phyloP scores from a whole-genome alignment of 2,329 filamentous ascomycete species.

The Dichotomopilus funicola region DNA sequence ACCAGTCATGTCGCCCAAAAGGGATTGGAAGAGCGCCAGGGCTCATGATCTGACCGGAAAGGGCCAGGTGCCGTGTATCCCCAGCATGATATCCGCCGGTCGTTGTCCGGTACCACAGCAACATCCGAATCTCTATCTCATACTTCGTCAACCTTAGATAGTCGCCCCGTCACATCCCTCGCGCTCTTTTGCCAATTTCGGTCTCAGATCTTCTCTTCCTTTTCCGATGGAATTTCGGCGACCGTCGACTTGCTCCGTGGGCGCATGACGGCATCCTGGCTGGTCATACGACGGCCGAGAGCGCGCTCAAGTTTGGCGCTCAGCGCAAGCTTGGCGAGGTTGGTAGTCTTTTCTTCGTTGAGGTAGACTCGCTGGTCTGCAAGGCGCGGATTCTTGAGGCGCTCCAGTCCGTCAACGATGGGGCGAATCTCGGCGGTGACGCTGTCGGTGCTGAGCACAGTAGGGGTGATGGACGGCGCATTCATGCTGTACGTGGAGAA shows the following conservation, averaged over 20 bases:
- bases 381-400: slow-evolving; percentile 85
- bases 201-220: slow-evolving; percentile 27
- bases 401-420: slow-evolving; percentile 73
- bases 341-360: slow-evolving; percentile 71
- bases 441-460: slow-evolving; percentile 47
- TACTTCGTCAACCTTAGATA: not conserved
- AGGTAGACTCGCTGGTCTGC: slow-evolving; percentile 74
- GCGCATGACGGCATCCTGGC: slow-evolving; percentile 83
- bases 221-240: slow-evolving; percentile 30
- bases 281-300: slow-evolving; percentile 75
- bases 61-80: not conserved
- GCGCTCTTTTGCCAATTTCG: too few relatives aligned
- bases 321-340: slow-evolving; percentile 78
- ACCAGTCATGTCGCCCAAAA: not conserved
- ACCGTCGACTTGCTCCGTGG: slow-evolving; percentile 20
- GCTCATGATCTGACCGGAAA: too few relatives aligned
- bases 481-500: slow-evolving; percentile 55
- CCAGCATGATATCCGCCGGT: not conserved
- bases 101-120: not conserved
- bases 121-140: not conserved
- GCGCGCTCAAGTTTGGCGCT: slow-evolving; percentile 88
- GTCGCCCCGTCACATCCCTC: not conserved
- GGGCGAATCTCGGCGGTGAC: slow-evolving; percentile 54
- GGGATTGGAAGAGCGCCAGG: not conserved
- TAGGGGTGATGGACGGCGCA: slow-evolving; percentile 53